These are phyloP conservation scores for Pseudopithomyces chartarum DNA, from an alignment of 2,329 filamentous ascomycete species.

Conservation along the genomic window DNA sequence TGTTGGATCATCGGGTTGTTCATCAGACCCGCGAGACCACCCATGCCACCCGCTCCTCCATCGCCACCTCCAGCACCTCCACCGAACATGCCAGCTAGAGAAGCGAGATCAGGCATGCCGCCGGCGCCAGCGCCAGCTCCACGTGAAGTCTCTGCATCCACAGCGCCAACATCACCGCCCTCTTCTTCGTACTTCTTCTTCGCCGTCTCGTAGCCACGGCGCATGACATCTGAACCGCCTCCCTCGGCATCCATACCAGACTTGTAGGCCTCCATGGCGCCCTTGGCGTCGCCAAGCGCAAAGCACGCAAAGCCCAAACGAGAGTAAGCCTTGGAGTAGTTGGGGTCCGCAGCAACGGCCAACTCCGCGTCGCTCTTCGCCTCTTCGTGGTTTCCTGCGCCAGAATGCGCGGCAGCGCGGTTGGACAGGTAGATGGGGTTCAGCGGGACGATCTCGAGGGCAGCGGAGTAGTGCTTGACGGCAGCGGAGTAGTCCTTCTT, in stretches of 20 bases:
- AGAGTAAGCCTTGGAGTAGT: slow-evolving; percentile 97
- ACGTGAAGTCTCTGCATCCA: slow-evolving; percentile 46
- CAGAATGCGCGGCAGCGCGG: slow-evolving; percentile 91
- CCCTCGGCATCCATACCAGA: slow-evolving; percentile 94
- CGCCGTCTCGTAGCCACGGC: slow-evolving; percentile 93
- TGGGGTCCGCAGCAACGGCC: slow-evolving; percentile 83
- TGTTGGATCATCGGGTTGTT: slow-evolving; percentile 11
- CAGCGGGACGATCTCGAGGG: slow-evolving; percentile 76
- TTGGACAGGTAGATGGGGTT: slow-evolving; percentile 98
- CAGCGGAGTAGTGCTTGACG: slow-evolving; percentile 86
- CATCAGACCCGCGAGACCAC: slow-evolving; percentile 68
- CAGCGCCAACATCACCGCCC: slow-evolving; percentile 61
- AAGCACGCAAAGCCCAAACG: slow-evolving; percentile 89
- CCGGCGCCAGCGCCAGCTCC: slow-evolving; percentile 62
- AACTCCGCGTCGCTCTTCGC: slow-evolving; percentile 89
- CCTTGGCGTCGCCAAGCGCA: slow-evolving; percentile 87
- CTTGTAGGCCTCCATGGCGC: slow-evolving; percentile 92
- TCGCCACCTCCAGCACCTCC: slow-evolving; percentile 59
- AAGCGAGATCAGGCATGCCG: slow-evolving; percentile 84
- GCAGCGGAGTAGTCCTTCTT: slow-evolving; percentile 85
- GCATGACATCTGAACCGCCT: slow-evolving; percentile 95
- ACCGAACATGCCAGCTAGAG: slow-evolving; percentile 63
- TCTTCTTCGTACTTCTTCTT: slow-evolving; percentile 86
- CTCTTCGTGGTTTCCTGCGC: slow-evolving; percentile 79
- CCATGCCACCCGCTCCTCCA: slow-evolving; percentile 75